Conservation (phyloP, 148 eudicot genomes). For the Rhododendron griersonianum region DNA sequence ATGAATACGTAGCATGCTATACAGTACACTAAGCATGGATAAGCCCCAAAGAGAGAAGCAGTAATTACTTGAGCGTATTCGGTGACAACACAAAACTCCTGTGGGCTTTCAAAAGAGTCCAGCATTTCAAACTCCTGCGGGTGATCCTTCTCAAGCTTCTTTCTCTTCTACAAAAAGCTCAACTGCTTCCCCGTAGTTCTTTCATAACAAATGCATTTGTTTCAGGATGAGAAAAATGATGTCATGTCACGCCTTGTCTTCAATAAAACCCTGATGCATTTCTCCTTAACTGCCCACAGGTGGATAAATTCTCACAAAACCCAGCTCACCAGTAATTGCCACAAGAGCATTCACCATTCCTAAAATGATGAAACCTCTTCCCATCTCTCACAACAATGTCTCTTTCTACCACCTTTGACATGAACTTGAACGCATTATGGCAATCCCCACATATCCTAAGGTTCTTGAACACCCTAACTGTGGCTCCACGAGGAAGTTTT, state of each 20-base stretch:
- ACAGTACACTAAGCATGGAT: neutral
- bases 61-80: constrained; percentile 87
- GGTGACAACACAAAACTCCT: constrained; percentile 94
- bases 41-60: constrained; percentile 3
- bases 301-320: neutral
- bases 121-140: constrained; percentile 55
- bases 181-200: neutral
- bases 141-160: neutral
- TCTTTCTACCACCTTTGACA: constrained; percentile 76
- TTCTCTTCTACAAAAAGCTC: neutral
- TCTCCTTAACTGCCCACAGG: neutral
- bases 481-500: constrained; percentile 57
- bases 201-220: neutral
- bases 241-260: neutral
- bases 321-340: constrained; percentile 77
- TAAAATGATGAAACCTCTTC: constrained; percentile 91
- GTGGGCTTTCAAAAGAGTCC: constrained; percentile 91
- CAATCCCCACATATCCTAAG: constrained; percentile 78
- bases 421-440: constrained; percentile 82
- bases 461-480: constrained; percentile 63
- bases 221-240: neutral
- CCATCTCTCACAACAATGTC: constrained; percentile 86
- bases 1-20: neutral
- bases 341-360: constrained; percentile 83
- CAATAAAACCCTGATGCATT: neutral